Percentiles rank a stretch among this genome's conserved stretches.
Conservation (phyloP, 208 protist genomes). For the Trypanosoma brucei region DNA sequence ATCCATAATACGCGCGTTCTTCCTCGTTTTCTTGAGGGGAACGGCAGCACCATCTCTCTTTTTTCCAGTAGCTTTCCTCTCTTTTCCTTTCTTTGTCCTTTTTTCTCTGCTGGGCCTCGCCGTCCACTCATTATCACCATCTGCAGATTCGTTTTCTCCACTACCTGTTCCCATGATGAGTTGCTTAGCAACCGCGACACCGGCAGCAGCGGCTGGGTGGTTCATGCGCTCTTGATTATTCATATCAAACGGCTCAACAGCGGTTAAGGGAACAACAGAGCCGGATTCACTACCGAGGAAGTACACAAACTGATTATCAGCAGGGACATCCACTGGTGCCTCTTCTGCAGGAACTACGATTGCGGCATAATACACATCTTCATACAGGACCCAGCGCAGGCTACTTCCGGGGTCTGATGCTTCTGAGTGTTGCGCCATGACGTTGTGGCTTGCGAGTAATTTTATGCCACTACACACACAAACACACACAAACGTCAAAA, state of each 20-base stretch:
- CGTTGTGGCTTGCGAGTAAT: not conserved
- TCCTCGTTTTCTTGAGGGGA: too few relatives aligned
- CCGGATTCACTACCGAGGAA: conserved; percentile 69
- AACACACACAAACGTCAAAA: too few relatives aligned
- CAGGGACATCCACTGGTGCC: conserved; percentile 22
- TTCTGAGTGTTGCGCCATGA: not conserved
- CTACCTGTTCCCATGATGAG: conserved; percentile 34
- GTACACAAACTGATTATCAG: conserved; percentile 54
- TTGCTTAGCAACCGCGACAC: conserved; percentile 48
- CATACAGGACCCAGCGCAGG: conserved; percentile 76
- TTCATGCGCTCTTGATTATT: conserved; percentile 36
- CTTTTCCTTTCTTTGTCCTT: not conserved
- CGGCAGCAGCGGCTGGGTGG: conserved; percentile 44
- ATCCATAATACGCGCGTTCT: too few relatives aligned
- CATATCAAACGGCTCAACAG: conserved; percentile 58
- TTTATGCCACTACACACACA: too few relatives aligned
- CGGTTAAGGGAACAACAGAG: conserved; percentile 37
- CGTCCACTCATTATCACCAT: not conserved
- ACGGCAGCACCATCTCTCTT: too few relatives aligned
- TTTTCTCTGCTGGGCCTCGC: not conserved
- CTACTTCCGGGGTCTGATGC: conserved; percentile 1
- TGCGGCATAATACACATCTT: conserved; percentile 65
- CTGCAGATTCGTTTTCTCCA: not conserved
- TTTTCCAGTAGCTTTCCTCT: not conserved
- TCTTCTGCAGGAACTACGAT: conserved; percentile 47